Conservation (phyloP, 495 filamentous ascomycete genomes). For the Penicillium mononematosum region DNA sequence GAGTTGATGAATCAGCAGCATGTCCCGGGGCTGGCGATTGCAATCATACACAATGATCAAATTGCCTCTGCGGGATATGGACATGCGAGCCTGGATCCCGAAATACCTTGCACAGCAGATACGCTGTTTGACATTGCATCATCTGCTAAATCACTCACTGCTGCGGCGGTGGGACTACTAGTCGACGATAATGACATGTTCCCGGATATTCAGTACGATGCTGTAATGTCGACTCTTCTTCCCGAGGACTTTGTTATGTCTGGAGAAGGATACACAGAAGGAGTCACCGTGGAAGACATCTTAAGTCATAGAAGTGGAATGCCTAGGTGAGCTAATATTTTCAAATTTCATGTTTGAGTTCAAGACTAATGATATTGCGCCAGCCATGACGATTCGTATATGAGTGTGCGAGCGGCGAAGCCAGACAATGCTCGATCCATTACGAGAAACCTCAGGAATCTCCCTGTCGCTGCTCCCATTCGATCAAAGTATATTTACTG, state of each 20-base stretch:
- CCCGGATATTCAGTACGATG: too few relatives aligned
- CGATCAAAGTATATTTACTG: conserved; percentile 47
- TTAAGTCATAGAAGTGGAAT: conserved; percentile 30
- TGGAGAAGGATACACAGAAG: conserved; percentile 22
- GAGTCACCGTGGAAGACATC: conserved; percentile 32
- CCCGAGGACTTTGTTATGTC: conserved; percentile 34
- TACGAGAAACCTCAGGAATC: conserved; percentile 36
- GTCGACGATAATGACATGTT: too few relatives aligned
- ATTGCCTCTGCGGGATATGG: too few relatives aligned
- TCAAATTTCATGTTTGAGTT: background rate
- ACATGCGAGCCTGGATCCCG: too few relatives aligned
- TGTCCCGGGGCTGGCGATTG: too few relatives aligned
- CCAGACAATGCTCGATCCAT: conserved; percentile 24
- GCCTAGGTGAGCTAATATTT: conserved; percentile 14
- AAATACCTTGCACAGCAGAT: too few relatives aligned
- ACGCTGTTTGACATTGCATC: too few relatives aligned
- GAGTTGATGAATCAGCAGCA: too few relatives aligned
- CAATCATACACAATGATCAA: too few relatives aligned
- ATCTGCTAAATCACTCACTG: too few relatives aligned
- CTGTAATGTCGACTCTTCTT: conserved; percentile 24
- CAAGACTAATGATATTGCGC: background rate
- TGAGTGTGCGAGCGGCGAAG: conserved; percentile 12
- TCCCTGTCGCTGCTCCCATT: conserved; percentile 37
- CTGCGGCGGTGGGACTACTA: too few relatives aligned
- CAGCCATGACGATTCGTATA: conserved; percentile 22